Base-by-base conservation (phyloP, 208 protist species). In the Leishmania major region DNA sequence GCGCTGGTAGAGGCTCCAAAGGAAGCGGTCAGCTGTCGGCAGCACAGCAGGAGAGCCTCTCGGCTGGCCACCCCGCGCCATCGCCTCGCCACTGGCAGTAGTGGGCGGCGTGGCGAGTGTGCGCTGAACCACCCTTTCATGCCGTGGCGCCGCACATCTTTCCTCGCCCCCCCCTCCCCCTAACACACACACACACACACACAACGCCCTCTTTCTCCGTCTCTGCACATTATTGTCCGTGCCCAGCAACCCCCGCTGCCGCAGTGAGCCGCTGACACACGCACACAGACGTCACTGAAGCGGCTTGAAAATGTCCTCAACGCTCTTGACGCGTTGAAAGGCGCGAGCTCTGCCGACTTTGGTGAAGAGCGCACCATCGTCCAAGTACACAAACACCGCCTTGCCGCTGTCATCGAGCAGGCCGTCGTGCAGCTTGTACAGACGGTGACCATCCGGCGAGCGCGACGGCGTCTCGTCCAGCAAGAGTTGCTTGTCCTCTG, bases 381-480 rank as follows among this genome's bases (percentile, higher is more conserved):
- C 88, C n/a, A 97, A 47, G 80, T 96, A 97, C 25, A 95, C 80
- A 70, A 92, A 94, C 3, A 94, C 90, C 1, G 82, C 87, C n/a
- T 74, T 79, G 4, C 64, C 70, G 2, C 57, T 60, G 31, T 78
- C 55, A 51, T 59, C 75, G 25, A 40, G 59, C 17, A 71, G 77
- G 17, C 84, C 92, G 79, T 87, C 80, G 77, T 89, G 85, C 78
- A 97, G 88, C 31, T 89, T 87, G 86, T 91, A 91, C 45, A 97
- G 84, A 4, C 85, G 85, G 74, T 97, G 93, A 10, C 92, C 93
- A 17, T 85, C 90, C 13, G 87, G 77, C 37, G 92, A 90, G 25
- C 93, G 91, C 45, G 90, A 84, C 11, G 81, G 86, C 40, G 90
- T 94, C 70, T 90, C 92, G 60, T 95, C 91, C 57, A 95, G 75